Base-by-base conservation (phyloP, 1,284 basidiomycete genomes). In the Ganoderma lucidum region DNA sequence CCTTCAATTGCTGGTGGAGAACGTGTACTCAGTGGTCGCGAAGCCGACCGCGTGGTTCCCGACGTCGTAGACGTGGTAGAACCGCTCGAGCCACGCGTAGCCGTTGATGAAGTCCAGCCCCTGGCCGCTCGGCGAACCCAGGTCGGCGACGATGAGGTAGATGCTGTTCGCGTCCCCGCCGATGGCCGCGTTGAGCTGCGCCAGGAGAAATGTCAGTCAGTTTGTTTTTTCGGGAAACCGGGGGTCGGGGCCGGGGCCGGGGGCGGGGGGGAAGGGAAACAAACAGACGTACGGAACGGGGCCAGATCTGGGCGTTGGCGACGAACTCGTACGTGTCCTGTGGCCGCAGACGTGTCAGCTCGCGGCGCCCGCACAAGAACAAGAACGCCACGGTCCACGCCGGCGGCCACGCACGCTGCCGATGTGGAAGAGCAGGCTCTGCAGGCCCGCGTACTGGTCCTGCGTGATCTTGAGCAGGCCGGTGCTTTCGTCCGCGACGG, bases 11-110 rank as follows among this genome's bases (percentile, higher is more conserved):
- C 73, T 80, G 17, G 69, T 76, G 4, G 81, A 81, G 56, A 76
- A 65, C 3, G 85, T 87, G 73, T 82, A 79, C 19, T 65, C 14
- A 0, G 85, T 87, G 28, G 73, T 80, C 5, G 86, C 85, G 63
- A 86, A 79, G 17, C 86, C 86, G 62, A 88, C 77, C 10, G 73
- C 81, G 9, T 65, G 62, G 79, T 87, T 87, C 51, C 81, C 78
- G 42, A 86, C 87, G 73, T 92, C 91, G 75, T 80, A 90, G 32
- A 90, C 88, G n/a, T 84, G 82, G 79, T 90, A 91, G 84, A 88
- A 91, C 28, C 90, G 86, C 78, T 92, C 87, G 15, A 84, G 74
- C 55, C 76, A 80, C 45, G 74, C 69, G 71, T 75, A 68, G 45
- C 81, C 78, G 68, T 80, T 79, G 70, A 79, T 76, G 74, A 79